Evolutionary conservation across 2,329 filamentous ascomycete genomes (phyloP), one percentile per base, ranked within the genome.

Genomic region (Colletotrichum musae): DNA sequence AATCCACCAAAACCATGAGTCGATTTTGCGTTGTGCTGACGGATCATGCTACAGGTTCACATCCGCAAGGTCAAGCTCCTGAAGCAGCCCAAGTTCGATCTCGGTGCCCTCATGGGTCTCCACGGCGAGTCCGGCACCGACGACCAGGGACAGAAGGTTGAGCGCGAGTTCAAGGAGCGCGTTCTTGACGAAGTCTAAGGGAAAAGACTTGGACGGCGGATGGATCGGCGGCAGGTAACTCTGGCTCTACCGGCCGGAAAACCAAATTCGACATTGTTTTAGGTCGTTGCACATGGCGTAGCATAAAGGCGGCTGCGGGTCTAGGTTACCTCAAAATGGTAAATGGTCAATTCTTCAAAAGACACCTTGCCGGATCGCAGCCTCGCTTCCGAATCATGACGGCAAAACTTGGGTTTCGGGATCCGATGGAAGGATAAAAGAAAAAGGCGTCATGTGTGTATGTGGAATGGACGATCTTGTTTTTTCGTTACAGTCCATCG

Each of bases 41-140:
- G 32, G 10, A 7, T 36, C 32, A 36, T 10, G 32, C 4, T 1
- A 10, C 78, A 98, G 95, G 95, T 98, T 81, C 96, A 99, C 90
- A 97, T 99, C 86, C 95, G 96, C 87, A 99, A 99, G 92, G 95
- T 99, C 81, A 99, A 99, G 92, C 93, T 99, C 78, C 89, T 99
- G 78, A 99, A 99, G 92, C 86, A 92, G 76, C 96, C 96, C 82
- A 99, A 99, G 91, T 98, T 99, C 89, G 96, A 99, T 83, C 93
- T 99, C 75, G 96, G 96, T 86, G 93, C 94, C 78, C 91, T 99
- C 77, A 92, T 99, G 85, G 93, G 93, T 84, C 92, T 99, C 79
- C 96, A 99, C 89, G 96, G 96, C 86, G 96, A 99, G 90, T 97
- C 95, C 73, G 92, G 91, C 81, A 95, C 94, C 78, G 95, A 98